Conservation (phyloP, 2,329 filamentous ascomycete genomes). For the Claviceps lovelessii region DNA sequence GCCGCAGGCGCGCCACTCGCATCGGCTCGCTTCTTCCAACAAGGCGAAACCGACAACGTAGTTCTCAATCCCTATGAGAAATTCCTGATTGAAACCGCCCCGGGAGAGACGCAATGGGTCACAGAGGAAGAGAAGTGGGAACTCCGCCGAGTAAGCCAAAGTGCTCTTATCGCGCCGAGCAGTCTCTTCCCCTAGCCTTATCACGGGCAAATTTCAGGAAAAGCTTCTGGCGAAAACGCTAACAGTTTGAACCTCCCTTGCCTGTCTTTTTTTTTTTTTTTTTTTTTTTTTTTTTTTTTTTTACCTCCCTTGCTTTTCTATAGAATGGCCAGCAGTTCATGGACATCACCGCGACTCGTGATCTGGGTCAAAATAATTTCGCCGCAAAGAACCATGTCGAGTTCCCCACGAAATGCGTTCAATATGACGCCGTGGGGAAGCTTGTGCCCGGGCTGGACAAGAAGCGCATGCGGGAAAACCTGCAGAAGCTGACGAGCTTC, state of each 20-base stretch:
- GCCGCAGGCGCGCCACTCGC: conserved; percentile 37
- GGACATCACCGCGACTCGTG: conserved; percentile 69
- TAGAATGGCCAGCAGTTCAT: conserved; percentile 81
- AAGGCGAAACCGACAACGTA: conserved; percentile 35
- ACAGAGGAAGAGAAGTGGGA: conserved; percentile 94
- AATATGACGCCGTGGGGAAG: conserved; percentile 51
- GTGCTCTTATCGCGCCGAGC: conserved; percentile 14
- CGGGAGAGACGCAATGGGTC: conserved; percentile 71
- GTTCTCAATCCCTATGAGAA: conserved; percentile 28
- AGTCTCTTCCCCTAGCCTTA: not conserved
- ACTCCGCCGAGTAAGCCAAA: conserved; percentile 51
- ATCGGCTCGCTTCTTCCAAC: conserved; percentile 42
- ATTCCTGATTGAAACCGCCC: conserved; percentile 72
- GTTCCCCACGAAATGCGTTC: conserved; percentile 52
- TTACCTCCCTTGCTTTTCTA: not conserved
- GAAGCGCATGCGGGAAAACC: conserved; percentile 59
- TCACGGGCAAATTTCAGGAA: not conserved
- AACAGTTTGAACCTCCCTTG: not conserved
- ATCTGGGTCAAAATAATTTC: conserved; percentile 34
- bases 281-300: not conserved
- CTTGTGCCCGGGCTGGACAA: conserved; percentile 59
- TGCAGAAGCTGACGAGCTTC: conserved; percentile 66
- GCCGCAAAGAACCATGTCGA: conserved; percentile 25
- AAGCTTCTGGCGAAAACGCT: not conserved
- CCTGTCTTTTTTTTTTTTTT: not conserved